These are phyloP conservation scores for Vicia villosa DNA, from an alignment of 306 rosid species.

Conservation along the genomic window DNA sequence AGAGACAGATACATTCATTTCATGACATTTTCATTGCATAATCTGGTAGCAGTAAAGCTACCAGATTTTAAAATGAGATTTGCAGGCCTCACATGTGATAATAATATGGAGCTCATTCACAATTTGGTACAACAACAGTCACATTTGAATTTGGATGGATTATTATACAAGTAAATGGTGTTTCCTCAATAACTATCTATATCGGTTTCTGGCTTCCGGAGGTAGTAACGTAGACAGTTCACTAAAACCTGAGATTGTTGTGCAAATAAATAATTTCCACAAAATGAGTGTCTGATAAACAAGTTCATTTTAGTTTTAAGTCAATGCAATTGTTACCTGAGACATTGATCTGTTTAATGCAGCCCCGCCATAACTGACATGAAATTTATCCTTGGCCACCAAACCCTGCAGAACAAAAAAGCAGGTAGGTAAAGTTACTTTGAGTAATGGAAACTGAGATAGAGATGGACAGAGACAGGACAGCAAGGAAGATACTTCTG, in stretches of 20 bases:
- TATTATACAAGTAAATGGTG: constrained; percentile 28
- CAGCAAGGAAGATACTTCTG: constrained; percentile 60
- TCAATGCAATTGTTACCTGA: constrained; percentile 61
- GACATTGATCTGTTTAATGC: constrained; percentile 79
- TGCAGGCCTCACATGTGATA: constrained; percentile 17
- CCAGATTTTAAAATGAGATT: constrained; percentile 14
- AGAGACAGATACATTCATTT: background rate
- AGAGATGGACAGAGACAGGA: constrained; percentile 22
- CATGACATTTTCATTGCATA: constrained; percentile 23
- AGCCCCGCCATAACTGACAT: constrained; percentile 90
- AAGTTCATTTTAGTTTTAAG: background rate
- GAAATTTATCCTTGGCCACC: constrained; percentile 91
- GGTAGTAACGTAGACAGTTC: constrained; percentile 86
- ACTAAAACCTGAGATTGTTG: constrained; percentile 64
- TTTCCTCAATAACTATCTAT: constrained; percentile 71
- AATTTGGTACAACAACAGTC: constrained; percentile 29
- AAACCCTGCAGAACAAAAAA: constrained; percentile 64
- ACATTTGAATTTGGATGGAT: constrained; percentile 18
- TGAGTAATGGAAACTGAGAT: constrained; percentile 8
- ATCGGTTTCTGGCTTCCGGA: constrained; percentile 91
- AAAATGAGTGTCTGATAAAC: constrained; percentile 12
- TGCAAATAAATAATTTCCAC: constrained; percentile 16
- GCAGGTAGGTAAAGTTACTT: constrained; percentile 31
- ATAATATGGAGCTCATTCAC: constrained; percentile 15
- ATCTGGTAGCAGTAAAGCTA: constrained; percentile 30